phyloP scores from a whole-genome alignment of 345 rosid genomes.

The Salix udensis region DNA sequence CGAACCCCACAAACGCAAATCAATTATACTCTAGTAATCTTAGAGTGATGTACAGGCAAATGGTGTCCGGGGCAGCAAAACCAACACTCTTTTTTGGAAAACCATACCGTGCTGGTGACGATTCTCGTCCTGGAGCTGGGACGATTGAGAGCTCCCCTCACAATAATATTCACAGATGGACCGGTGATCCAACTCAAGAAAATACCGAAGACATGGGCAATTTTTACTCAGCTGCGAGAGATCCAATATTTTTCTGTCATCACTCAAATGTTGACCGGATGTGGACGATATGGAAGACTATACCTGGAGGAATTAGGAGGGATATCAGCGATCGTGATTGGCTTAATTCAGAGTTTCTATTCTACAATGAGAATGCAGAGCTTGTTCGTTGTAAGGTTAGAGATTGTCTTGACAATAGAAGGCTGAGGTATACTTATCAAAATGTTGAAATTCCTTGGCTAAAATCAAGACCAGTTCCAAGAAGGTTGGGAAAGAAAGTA shows the following conservation, averaged over 20 bases:
- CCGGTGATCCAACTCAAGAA: constrained; percentile 46
- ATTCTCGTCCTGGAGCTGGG: constrained; percentile 48
- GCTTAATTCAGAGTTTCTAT: constrained; percentile 46
- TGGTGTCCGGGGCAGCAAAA: constrained; percentile 49
- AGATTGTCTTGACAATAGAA: constrained; percentile 43
- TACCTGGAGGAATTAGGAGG: constrained; percentile 40
- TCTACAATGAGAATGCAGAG: constrained; percentile 57
- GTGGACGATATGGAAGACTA: constrained; percentile 58
- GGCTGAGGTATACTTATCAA: constrained; percentile 42
- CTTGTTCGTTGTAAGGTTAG: constrained; percentile 51
- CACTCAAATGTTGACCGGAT: constrained; percentile 57
- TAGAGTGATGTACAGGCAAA: constrained; percentile 53
- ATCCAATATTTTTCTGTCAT: constrained; percentile 56
- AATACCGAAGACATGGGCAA: constrained; percentile 60
- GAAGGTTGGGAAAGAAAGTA: constrained; percentile 30
- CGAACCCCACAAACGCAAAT: constrained; percentile 17
- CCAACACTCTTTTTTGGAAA: constrained; percentile 46
- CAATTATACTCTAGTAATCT: constrained; percentile 28
- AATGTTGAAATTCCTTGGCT: constrained; percentile 54
- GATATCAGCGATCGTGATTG: constrained; percentile 52
- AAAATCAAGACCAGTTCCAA: constrained; percentile 45
- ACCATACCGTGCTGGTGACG: constrained; percentile 51
- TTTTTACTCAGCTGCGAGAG: constrained; percentile 58
- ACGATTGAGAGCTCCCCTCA: constrained; percentile 54
- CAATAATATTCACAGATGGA: constrained; percentile 45